phyloP scores from a whole-genome alignment of 139 green algal species.

The Gonium pectorale region DNA sequence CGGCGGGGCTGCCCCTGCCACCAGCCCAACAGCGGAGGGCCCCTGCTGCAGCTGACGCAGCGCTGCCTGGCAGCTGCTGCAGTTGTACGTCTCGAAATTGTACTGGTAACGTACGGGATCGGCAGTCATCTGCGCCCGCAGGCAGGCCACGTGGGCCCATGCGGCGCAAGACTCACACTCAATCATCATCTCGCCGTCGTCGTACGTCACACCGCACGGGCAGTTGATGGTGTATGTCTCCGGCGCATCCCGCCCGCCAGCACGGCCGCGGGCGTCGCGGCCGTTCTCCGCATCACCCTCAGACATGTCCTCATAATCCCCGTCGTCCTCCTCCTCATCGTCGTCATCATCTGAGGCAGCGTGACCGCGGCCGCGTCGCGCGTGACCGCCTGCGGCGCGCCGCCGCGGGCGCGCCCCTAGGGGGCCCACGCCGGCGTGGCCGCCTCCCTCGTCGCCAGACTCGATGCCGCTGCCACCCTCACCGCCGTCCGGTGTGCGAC shows the following conservation, averaged over 20 bases:
- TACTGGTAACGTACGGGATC: constrained; percentile 19
- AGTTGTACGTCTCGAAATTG: constrained; percentile 49
- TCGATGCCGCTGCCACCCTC: constrained; percentile 9
- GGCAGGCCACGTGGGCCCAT: constrained; percentile 75
- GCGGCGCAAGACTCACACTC: constrained; percentile 79
- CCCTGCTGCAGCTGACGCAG: not conserved
- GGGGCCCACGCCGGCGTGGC: not conserved
- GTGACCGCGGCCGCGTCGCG: not conserved
- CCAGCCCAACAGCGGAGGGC: no score
- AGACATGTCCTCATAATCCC: constrained; percentile 27
- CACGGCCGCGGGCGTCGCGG: not conserved
- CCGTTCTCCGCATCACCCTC: constrained; percentile 21
- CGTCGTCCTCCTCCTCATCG: constrained; percentile 37
- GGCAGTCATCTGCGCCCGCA: constrained; percentile 41
- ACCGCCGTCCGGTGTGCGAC: not conserved
- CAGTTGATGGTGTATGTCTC: constrained; percentile 63
- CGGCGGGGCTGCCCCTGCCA: no score
- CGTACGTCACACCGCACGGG: constrained; percentile 67
- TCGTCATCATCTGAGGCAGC: constrained; percentile 3
- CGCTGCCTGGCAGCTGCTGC: constrained; percentile 32
- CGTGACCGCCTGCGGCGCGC: not conserved
- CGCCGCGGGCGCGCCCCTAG: not conserved
- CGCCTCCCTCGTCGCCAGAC: not conserved
- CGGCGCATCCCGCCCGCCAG: not conserved
- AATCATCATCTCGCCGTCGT: constrained; percentile 82